phyloP scores from a whole-genome alignment of 331 rosid species.

The Malus hybrid region DNA sequence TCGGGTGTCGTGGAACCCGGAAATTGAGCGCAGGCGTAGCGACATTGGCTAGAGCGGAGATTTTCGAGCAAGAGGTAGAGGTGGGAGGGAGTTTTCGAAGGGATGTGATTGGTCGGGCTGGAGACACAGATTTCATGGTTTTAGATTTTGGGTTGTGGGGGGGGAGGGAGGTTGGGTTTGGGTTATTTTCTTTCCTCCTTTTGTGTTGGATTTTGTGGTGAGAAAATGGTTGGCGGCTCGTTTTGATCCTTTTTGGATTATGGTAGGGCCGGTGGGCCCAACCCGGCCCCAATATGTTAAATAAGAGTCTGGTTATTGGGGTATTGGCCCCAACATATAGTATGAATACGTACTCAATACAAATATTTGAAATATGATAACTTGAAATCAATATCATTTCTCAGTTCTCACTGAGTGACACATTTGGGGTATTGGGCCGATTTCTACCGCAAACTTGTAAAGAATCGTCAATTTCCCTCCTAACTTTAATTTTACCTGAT shows the following conservation, averaged over 20 bases:
- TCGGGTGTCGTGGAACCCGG: slow-evolving; percentile 5
- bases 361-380: neutral
- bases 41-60: neutral
- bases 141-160: neutral
- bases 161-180: no score
- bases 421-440: no score
- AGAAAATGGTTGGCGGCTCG: neutral
- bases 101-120: neutral
- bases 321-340: no score
- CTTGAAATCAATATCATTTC: no score
- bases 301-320: no score
- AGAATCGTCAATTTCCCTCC: no score
- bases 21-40: slow-evolving; percentile 1
- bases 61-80: neutral
- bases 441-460: no score
- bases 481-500: no score
- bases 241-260: neutral
- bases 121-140: slow-evolving; percentile 18
- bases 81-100: neutral
- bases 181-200: neutral
- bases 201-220: neutral
- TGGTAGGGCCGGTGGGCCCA: neutral
- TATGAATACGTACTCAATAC: no score
- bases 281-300: neutral
- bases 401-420: no score